phyloP scores from a whole-genome alignment of 257 asterid genomes.

The Solanum paucissectum region DNA sequence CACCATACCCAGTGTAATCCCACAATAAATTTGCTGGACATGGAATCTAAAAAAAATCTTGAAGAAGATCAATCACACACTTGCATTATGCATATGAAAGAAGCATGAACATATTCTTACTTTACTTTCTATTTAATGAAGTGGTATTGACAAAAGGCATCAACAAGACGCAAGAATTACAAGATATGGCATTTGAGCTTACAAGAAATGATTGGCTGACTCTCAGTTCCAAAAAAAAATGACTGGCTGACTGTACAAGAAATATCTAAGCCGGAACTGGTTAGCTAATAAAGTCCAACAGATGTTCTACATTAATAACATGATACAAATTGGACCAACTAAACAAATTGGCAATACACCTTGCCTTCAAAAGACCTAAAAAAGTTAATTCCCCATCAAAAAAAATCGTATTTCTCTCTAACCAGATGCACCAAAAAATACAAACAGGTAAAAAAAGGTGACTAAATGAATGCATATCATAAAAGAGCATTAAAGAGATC shows the following conservation, averaged over 20 bases:
- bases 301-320: neutral
- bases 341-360: neutral
- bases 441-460: neutral
- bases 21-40: neutral
- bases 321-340: neutral
- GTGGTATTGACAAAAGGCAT: neutral
- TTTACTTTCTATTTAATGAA: neutral
- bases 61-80: neutral
- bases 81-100: neutral
- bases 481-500: neutral
- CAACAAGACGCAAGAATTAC: neutral
- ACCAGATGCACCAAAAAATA: neutral
- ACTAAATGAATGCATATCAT: neutral
- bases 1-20: neutral
- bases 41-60: neutral
- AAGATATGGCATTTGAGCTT: neutral
- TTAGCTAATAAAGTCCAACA: neutral
- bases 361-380: neutral
- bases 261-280: neutral
- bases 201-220: neutral
- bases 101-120: neutral
- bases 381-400: neutral
- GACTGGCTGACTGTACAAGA: neutral
- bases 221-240: neutral
- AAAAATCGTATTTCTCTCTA: neutral